Conservation (phyloP, 2,329 filamentous ascomycete species). For the Colletotrichum sp. region DNA sequence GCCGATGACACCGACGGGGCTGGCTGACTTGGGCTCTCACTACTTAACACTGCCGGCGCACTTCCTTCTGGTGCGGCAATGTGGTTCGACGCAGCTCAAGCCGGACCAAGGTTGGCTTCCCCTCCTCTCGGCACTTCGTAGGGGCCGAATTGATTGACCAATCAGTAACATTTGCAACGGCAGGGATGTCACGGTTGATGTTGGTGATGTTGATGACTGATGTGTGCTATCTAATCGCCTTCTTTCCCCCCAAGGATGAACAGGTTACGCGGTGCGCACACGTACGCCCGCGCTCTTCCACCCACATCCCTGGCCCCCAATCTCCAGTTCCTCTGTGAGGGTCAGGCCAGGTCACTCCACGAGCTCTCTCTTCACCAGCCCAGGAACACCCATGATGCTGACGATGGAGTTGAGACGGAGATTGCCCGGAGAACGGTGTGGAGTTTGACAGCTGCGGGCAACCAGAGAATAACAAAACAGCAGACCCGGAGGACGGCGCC, state of each 20-base stretch:
- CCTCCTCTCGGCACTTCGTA: background rate
- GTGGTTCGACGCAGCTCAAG: background rate
- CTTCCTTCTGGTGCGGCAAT: background rate
- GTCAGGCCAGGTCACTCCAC: background rate
- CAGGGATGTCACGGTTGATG: background rate
- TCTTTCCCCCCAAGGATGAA: background rate
- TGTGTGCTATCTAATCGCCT: background rate
- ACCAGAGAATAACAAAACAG: background rate
- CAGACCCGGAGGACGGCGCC: background rate
- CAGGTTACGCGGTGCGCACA: background rate
- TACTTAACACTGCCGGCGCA: background rate
- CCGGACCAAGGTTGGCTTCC: background rate
- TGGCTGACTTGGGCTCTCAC: background rate
- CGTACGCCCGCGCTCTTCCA: background rate
- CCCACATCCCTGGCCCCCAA: background rate
- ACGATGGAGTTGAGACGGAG: background rate
- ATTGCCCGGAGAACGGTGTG: constrained; percentile 7
- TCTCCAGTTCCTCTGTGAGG: background rate
- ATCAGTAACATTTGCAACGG: background rate
- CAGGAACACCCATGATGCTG: background rate
- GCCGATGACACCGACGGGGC: background rate
- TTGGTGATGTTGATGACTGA: background rate
- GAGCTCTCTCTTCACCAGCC: background rate
- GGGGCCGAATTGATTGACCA: background rate
- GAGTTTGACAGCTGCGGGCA: background rate